A percentile compares a stretch with the other conserved stretches of the same genome.
Evolutionary conservation across 805 yeast genomes (phyloP).

Genomic region (Barnettozyma pratensis): DNA sequence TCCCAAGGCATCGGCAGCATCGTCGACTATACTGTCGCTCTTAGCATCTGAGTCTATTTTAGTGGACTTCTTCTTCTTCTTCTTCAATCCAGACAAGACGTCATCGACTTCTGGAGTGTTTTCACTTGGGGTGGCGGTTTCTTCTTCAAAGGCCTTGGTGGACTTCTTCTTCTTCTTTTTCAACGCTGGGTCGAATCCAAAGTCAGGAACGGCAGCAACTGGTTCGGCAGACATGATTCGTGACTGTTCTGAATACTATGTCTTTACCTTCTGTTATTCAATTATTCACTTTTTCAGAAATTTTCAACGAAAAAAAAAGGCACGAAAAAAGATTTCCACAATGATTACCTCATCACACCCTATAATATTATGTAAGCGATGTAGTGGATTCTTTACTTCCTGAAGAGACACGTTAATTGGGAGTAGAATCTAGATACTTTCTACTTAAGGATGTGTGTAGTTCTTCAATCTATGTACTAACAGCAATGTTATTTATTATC

Average conservation of each 20-base stretch:
- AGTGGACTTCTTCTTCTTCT: slow-evolving; percentile 74
- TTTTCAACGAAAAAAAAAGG: not conserved
- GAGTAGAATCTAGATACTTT: too few species aligned
- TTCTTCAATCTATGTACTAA: too few species aligned
- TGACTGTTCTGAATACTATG: not conserved
- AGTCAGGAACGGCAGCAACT: slow-evolving; percentile 23
- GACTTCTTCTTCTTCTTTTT: slow-evolving; percentile 76
- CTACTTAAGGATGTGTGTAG: too few species aligned
- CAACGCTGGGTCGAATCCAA: slow-evolving; percentile 69
- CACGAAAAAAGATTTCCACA: not conserved
- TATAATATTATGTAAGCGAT: not conserved
- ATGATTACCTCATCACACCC: not conserved
- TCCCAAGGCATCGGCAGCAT: slow-evolving; percentile 56
- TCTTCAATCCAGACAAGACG: slow-evolving; percentile 74
- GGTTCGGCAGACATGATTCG: slow-evolving; percentile 20
- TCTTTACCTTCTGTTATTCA: not conserved
- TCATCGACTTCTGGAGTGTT: slow-evolving; percentile 46
- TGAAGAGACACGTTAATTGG: too few species aligned
- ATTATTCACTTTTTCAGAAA: not conserved
- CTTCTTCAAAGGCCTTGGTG: slow-evolving; percentile 38
- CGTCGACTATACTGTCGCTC: slow-evolving; percentile 35
- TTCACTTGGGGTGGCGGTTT: slow-evolving; percentile 32
- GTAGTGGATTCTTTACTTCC: not conserved
- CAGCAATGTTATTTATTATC: too few species aligned
- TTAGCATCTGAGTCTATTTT: slow-evolving; percentile 28